Evolutionary conservation across 164 flowering plant species (phyloP).

Genomic region (Vitis riparia): DNA sequence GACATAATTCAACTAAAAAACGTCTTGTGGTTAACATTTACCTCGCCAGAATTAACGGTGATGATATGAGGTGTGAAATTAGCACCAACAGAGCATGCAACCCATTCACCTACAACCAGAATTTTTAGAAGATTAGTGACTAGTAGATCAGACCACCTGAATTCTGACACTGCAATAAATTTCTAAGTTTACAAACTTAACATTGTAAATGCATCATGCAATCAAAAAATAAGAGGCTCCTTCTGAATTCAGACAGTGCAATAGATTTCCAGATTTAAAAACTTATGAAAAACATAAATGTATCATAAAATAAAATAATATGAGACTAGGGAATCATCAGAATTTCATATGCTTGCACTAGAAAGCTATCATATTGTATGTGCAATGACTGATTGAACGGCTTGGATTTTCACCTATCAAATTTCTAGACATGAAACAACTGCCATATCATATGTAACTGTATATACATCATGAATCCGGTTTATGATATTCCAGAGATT

Average conservation of each 20-base stretch:
- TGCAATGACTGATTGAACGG: too few relatives aligned
- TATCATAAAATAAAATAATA: not conserved
- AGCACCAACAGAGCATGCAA: constrained; percentile 80
- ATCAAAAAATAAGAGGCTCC: not conserved
- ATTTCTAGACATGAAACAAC: too few relatives aligned
- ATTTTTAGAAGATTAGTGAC: constrained; percentile 9
- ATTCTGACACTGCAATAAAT: not conserved
- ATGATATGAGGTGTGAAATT: constrained; percentile 85
- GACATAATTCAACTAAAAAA: not conserved
- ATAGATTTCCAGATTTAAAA: too few relatives aligned
- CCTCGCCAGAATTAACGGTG: constrained; percentile 87
- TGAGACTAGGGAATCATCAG: too few relatives aligned
- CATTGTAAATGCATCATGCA: not conserved
- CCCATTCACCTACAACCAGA: constrained; percentile 64
- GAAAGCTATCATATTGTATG: too few relatives aligned
- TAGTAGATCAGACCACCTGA: not conserved
- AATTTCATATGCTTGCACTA: too few relatives aligned
- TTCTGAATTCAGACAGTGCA: too few relatives aligned
- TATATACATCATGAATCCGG: too few relatives aligned
- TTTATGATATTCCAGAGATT: too few relatives aligned
- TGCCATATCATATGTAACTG: too few relatives aligned
- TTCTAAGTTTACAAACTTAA: not conserved
- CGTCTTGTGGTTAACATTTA: constrained; percentile 14
- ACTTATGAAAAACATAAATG: not conserved
- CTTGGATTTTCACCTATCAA: too few relatives aligned